Evolutionary conservation across 495 filamentous ascomycete species (phyloP).

Genomic region (Friedmanniomyces simplex): DNA sequence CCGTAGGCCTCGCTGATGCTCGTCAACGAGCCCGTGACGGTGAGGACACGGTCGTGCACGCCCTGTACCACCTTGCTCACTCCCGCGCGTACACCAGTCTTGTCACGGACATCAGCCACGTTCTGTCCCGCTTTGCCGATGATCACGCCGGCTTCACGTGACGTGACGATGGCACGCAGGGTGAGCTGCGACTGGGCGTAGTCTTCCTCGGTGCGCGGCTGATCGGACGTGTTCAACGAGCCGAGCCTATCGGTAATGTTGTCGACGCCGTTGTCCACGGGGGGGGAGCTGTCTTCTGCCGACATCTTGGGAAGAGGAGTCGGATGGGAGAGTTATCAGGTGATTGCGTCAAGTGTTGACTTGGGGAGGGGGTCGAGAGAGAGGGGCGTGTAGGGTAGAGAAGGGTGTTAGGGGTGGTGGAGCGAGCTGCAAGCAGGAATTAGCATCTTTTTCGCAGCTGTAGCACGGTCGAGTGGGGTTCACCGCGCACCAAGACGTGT

Average conservation of each 20-base stretch:
- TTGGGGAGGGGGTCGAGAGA: not conserved
- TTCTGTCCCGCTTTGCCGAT: slow-evolving; percentile 99
- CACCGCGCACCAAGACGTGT: no score
- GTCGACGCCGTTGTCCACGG: slow-evolving; percentile 22
- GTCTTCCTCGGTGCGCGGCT: slow-evolving; percentile 70
- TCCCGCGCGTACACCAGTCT: slow-evolving; percentile 93
- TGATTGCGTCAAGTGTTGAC: not conserved
- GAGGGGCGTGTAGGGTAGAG: not conserved
- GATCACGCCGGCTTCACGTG: slow-evolving; percentile 96
- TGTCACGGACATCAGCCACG: slow-evolving; percentile 90
- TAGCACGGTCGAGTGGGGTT: no score
- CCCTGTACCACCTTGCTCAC: slow-evolving; percentile 97
- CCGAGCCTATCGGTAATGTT: slow-evolving; percentile 25
- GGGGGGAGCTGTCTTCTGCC: slow-evolving; percentile 24
- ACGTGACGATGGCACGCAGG: slow-evolving; percentile 87
- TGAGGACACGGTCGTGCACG: slow-evolving; percentile 92
- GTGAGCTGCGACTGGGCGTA: slow-evolving; percentile 86
- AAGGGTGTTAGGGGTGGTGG: no score
- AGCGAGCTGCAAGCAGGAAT: no score
- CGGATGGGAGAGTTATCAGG: not conserved
- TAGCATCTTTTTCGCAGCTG: no score
- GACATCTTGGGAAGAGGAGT: slow-evolving; percentile 22
- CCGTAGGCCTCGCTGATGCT: slow-evolving; percentile 84
- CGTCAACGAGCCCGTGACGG: slow-evolving; percentile 78
- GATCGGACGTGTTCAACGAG: slow-evolving; percentile 22